phyloP scores from a whole-genome alignment of 306 rosid genomes.

The Trifolium repens region DNA sequence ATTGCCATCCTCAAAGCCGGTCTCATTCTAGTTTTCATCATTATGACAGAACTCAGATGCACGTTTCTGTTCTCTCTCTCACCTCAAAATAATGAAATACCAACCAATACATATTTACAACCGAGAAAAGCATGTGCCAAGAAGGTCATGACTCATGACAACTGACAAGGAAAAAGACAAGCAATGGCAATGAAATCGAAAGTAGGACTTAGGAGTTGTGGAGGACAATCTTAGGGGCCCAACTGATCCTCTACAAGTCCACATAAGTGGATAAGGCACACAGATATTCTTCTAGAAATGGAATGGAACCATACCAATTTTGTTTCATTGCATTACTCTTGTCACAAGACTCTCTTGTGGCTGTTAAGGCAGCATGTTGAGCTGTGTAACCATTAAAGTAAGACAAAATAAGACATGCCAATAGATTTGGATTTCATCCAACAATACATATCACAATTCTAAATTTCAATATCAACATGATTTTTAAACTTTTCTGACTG shows the following conservation, averaged over 20 bases:
- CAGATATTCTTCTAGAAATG: background rate
- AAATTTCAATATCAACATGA: background rate
- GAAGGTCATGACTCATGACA: background rate
- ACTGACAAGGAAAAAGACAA: background rate
- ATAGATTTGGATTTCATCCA: background rate
- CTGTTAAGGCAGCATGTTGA: background rate
- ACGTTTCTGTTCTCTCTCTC: background rate
- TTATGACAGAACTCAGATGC: background rate
- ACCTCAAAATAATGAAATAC: background rate
- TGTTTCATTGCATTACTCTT: slow-evolving; percentile 1
- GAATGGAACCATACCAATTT: background rate
- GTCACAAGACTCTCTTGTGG: background rate
- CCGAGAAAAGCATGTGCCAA: background rate
- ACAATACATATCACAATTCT: too few species aligned
- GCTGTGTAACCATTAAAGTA: background rate
- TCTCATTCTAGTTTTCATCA: background rate
- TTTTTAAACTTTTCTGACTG: slow-evolving; percentile 1
- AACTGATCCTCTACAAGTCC: background rate
- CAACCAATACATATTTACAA: background rate
- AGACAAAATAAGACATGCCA: background rate
- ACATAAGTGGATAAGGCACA: background rate
- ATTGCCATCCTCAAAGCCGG: too few species aligned
- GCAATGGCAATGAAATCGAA: background rate
- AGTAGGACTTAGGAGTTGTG: slow-evolving; percentile 1
- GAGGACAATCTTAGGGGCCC: background rate